These are phyloP conservation scores for Botrytis paeoniae DNA, from an alignment of 2,329 filamentous ascomycete genomes.

Conservation along the genomic window DNA sequence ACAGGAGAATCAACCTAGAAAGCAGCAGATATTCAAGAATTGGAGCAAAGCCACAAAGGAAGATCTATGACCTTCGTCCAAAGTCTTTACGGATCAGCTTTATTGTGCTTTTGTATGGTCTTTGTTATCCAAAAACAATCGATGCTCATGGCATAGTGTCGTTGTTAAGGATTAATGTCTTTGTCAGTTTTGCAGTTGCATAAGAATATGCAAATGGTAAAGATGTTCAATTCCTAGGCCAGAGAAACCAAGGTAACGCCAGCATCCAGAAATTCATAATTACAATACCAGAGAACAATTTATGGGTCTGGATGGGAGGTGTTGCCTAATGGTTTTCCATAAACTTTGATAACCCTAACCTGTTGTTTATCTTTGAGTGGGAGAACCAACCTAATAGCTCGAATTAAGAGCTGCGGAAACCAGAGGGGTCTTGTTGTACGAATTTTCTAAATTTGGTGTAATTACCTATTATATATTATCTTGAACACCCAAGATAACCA, in stretches of 20 bases:
- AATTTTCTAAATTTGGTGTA: too few relatives aligned
- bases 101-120: neutral
- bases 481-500: too few relatives aligned
- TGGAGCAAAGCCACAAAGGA: neutral
- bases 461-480: too few relatives aligned
- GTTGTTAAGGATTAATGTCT: neutral
- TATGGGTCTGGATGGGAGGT: too few relatives aligned
- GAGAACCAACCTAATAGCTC: too few relatives aligned
- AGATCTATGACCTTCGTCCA: neutral
- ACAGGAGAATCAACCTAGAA: neutral
- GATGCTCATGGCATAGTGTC: slow-evolving; percentile 8
- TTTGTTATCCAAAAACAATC: neutral
- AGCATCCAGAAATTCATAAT: neutral
- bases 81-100: neutral
- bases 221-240: neutral
- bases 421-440: too few relatives aligned
- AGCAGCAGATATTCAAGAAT: neutral
- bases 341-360: too few relatives aligned
- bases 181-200: neutral
- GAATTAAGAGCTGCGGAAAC: slow-evolving; percentile 21
- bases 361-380: neutral
- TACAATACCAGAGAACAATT: too few relatives aligned
- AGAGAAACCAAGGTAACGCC: neutral
- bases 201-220: neutral
- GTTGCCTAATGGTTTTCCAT: too few relatives aligned